phyloP scores from a whole-genome alignment of 495 filamentous ascomycete genomes.

The Podospora pseudopauciseta region DNA sequence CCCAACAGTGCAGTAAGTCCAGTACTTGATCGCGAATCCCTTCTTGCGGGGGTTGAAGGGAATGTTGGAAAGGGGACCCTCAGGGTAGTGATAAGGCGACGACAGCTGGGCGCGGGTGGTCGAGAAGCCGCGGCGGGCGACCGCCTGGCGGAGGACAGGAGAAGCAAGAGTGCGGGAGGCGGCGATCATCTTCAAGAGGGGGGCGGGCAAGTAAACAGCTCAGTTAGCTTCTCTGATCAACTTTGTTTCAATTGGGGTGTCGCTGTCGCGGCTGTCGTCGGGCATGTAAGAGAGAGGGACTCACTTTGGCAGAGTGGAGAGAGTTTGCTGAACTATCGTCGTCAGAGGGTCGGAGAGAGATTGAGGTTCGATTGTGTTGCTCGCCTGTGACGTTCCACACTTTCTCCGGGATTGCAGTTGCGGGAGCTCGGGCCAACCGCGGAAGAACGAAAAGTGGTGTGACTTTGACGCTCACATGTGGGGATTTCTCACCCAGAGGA shows the following conservation, averaged over 20 bases:
- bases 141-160: constrained; percentile 48
- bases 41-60: constrained; percentile 93
- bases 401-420: neutral
- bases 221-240: neutral
- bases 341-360: constrained; percentile 5
- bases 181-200: constrained; percentile 69
- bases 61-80: constrained; percentile 89
- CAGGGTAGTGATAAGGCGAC: constrained; percentile 96
- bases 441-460: constrained; percentile 17
- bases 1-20: constrained; percentile 70
- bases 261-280: neutral
- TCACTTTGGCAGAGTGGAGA: constrained; percentile 12
- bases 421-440: constrained; percentile 13
- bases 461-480: constrained; percentile 20
- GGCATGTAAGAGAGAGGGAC: neutral
- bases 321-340: neutral
- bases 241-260: constrained; percentile 4
- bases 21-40: constrained; percentile 79
- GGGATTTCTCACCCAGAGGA: neutral
- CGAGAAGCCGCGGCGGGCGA: constrained; percentile 91
- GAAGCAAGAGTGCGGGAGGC: constrained; percentile 61
- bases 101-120: constrained; percentile 79
- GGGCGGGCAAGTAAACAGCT: neutral
- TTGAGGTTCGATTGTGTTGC: constrained; percentile 13
- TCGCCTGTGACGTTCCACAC: constrained; percentile 10